Conservation (phyloP, 2,329 filamentous ascomycete genomes). For the Coniochaeta pulveracea region DNA sequence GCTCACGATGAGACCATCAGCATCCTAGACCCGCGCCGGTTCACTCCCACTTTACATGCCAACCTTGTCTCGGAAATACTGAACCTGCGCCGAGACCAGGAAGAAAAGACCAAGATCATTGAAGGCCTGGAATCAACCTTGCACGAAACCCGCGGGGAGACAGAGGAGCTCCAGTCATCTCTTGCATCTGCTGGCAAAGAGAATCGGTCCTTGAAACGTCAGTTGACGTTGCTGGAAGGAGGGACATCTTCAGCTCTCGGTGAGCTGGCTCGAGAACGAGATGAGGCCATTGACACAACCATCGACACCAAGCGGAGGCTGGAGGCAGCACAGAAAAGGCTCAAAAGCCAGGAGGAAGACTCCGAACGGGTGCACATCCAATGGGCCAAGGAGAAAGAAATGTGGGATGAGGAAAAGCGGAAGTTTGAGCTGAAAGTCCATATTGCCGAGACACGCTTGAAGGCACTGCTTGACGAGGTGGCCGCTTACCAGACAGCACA, state of each 20-base stretch:
- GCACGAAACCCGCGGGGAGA: slow-evolving; percentile 60
- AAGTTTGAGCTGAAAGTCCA: slow-evolving; percentile 77
- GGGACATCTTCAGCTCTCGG: slow-evolving; percentile 78
- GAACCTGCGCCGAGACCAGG: slow-evolving; percentile 73
- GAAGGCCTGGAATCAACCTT: slow-evolving; percentile 71
- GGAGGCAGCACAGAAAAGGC: slow-evolving; percentile 66
- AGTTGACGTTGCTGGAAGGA: slow-evolving; percentile 77
- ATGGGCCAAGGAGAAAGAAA: slow-evolving; percentile 75
- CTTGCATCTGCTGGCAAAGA: slow-evolving; percentile 61
- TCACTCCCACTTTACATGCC: slow-evolving; percentile 90
- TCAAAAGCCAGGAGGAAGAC: slow-evolving; percentile 73
- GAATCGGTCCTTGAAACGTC: slow-evolving; percentile 67
- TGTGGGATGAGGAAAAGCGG: slow-evolving; percentile 75
- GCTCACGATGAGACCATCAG: slow-evolving; percentile 57
- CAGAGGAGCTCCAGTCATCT: slow-evolving; percentile 55
- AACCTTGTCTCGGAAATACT: slow-evolving; percentile 93
- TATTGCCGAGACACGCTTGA: slow-evolving; percentile 78
- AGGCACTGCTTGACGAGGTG: slow-evolving; percentile 76
- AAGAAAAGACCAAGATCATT: slow-evolving; percentile 79
- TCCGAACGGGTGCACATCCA: slow-evolving; percentile 64
- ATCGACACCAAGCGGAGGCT: slow-evolving; percentile 66
- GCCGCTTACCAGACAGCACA: slow-evolving; percentile 54
- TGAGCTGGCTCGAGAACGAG: slow-evolving; percentile 74
- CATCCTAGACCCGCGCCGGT: slow-evolving; percentile 78
- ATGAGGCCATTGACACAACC: slow-evolving; percentile 65